Conservation (phyloP, 768 basidiomycete genomes). For the Podaxis mareebaensis region DNA sequence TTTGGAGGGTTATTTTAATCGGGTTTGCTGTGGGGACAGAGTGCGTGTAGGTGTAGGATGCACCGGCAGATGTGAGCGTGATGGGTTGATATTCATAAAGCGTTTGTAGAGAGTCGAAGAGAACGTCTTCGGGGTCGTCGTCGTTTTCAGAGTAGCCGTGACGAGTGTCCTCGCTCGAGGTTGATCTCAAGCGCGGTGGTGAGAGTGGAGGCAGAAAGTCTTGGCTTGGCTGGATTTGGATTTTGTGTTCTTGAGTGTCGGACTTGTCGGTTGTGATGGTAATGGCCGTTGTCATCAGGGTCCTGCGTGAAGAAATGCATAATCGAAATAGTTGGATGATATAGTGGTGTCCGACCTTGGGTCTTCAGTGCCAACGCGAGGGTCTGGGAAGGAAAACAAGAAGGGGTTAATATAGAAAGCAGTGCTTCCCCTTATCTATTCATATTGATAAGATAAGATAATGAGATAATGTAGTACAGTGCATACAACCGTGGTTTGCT, state of each 20-base stretch:
- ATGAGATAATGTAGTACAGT: neutral
- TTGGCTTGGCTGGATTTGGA: neutral
- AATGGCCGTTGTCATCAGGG: neutral
- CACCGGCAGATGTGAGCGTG: conserved; percentile 56
- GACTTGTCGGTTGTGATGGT: neutral
- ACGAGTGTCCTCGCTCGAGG: neutral
- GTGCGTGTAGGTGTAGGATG: conserved; percentile 47
- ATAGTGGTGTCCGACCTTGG: neutral
- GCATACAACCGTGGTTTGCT: neutral
- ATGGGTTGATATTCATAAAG: conserved; percentile 67
- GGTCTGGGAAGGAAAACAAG: too few relatives aligned
- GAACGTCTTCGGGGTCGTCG: conserved; percentile 61
- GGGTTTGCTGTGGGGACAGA: conserved; percentile 21
- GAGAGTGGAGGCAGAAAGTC: neutral
- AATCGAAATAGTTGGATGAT: neutral
- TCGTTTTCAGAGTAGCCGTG: neutral
- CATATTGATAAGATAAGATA: conserved; percentile 7
- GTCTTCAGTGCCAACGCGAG: neutral
- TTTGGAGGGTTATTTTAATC: conserved; percentile 44
- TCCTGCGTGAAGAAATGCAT: neutral
- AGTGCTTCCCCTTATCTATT: too few relatives aligned
- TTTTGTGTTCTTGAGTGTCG: neutral
- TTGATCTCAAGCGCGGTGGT: neutral
- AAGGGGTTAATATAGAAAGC: too few relatives aligned
- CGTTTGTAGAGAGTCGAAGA: conserved; percentile 61